Evolutionary conservation across 495 filamentous ascomycete species (phyloP), one percentile per base, ranked within the genome.

Genomic region (Parachaetomium inaequale): DNA sequence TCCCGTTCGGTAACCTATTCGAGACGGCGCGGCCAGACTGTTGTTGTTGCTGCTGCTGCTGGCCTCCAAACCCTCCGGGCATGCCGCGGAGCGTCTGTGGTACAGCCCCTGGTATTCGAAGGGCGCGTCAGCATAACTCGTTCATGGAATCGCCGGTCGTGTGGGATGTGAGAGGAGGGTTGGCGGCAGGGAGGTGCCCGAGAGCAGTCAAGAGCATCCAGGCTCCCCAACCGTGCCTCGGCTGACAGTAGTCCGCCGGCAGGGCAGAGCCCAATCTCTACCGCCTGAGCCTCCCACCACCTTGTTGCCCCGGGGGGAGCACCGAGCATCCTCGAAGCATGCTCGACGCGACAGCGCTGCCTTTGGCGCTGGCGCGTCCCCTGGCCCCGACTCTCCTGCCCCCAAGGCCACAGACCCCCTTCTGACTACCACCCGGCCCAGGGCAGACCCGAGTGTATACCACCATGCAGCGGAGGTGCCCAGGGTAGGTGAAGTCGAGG

Each of bases 1-100:
- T 89, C 54, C 87, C 87, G 65, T 89, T 89, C 66, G 85, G 87
- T 82, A 92, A 77, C 72, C 88, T 85, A 72, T 76, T 81, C n/a
- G 88, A 83, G 21, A 82, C 82, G 65, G 84, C 82, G 75, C 87
- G 82, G 66, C 82, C 83, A 64, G 87, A 82, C 65, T 77, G 77
- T 62, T 78, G 79, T 26, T 76, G 75, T 25, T 84, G 80, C 73
- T 86, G 80, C 73, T 86, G 85, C 75, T 80, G 81, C 64, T 87
- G 88, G 66, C 80, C 78, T 67, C 85, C 82, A 76, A 88, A 90
- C 63, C 82, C 85, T 61, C 69, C 76, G 60, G 86, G 84, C 77
- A 90, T 85, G 72, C 84, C 82, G 78, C 88, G 83, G 60, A 90
- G 72, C 71, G 84, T 78, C 76, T 88, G 88, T 64, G 85, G 87